Evolutionary conservation across 2,329 filamentous ascomycete genomes (phyloP), one percentile per base, ranked within the genome.

Genomic region (Tolypocladium ovalisporum): DNA sequence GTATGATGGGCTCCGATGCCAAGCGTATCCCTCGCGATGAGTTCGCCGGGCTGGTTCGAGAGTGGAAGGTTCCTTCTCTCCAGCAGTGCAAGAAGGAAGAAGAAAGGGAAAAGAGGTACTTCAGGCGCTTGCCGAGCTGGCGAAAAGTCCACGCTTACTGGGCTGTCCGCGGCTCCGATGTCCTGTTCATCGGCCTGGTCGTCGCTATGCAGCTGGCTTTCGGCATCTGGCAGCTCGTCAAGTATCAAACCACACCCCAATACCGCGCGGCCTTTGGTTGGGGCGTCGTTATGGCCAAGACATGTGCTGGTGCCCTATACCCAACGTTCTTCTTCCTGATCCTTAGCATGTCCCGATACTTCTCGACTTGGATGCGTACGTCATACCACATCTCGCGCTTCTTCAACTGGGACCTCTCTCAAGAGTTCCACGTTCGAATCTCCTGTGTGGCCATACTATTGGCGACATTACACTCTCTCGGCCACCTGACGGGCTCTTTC

Each of bases 251-350:
- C 0, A 73, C 69, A 1, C 60, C 51, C 51, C n/a, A n/a, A n/a
- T 17, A 71, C 13, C 80, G 79, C 58, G 73, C 72, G 15, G 80
- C 76, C 0, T 77, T 82, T 22, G 81, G 79, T 13, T 82, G 79
- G 78, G 81, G 80, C 7, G 75, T 80, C 9, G 77, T 81, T 4
- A 63, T 84, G 54, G 77, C 80, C 4, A 84, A 83, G 66, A 76
- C 77, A 0, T 77, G 71, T 49, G 79, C 80, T 12, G 81, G 81
- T 4, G 75, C 77, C 0, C 62, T 84, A 1, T 83, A 82, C 54
- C 79, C 80, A 22, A 82, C 79, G 1, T 75, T 84, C 57, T 83
- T 83, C 68, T 82, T 84, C 62, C 70, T 83, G 57, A 71, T 83
- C 8, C 68, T 83, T 5, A 81, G 78, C 62, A 84, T 83, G 80